Evolutionary conservation across 257 asterid species (phyloP), one percentile per base, ranked within the genome.

Genomic region (Henckelia pumila): DNA sequence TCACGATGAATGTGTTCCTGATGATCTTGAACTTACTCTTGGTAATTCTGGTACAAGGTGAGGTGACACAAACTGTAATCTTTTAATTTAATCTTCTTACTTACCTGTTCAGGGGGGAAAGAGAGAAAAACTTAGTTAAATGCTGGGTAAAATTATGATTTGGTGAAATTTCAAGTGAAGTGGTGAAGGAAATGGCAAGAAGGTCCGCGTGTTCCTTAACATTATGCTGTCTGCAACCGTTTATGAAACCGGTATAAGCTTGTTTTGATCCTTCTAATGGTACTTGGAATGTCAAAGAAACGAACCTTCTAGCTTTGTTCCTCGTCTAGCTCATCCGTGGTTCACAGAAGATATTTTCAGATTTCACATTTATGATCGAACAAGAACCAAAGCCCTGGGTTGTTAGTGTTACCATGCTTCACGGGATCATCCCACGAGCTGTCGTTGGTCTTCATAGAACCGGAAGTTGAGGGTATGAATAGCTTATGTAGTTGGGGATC

Each of bases 21-120:
- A 94, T 74, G 99, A 94, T 64, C 99, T 94, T 22, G 96, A 88
- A 84, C 95, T 94, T 65, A 94, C 96, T 49, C 95, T 94, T 62
- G 99, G 99, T 70, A 91, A 86, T 81, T 77, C 96, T 47, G 81
- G 68, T 70, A 88, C 97, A 80, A 86, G 95, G 94, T 92, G 85
- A 61, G 35, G 13, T 24, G 14, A 35, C 6, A 22, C 23, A 49
- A 52, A n/a, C 25, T 23, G 6, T 56, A 10, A 26, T 16, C 11
- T 22, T 37, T 62, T 13, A 33, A 10, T 21, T 10, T 25, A 37
- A 23, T 23, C 23, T 32, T 32, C 22, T 9, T 37, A 30, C 56
- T 47, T 24, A 6, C 26, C 19, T 16, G n/a, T 2, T 7, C 5
- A 17, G 10, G 4, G 10, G 35, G 17, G 4, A 28, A 57, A 47